Base-by-base conservation (phyloP, 2,329 filamentous ascomycete species). In the Waltergamsia citrina region DNA sequence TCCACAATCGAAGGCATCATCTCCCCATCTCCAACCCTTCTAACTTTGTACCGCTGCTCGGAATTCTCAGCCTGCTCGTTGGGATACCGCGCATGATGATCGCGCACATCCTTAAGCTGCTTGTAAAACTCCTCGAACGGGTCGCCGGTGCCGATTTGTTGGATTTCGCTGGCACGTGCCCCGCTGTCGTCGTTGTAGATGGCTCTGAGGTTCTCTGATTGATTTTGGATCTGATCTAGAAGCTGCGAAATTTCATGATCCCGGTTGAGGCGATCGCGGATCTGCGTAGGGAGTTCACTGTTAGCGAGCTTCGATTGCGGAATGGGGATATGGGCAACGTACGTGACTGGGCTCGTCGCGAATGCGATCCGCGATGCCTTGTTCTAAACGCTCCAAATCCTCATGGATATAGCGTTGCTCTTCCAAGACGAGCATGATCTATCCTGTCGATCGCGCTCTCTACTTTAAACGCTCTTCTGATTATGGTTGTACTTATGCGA, bases 1-100 rank as follows among this genome's bases (percentile, higher is more conserved):
- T 96, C 90, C 31, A 95, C 80, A 34, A 88, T 76, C 28, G 74
- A 76, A 4, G 72, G 68, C 36, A 74, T 57, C 2, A 69, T 63
- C 30, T 81, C 75, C 43, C 81, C 79, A 28, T 78, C 77, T 10
- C 69, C 71, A 27, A 70, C 64, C 38, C 71, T 74, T 51, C 78
- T 71, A 29, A 62, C 71, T 56, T 87, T 86, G 65, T 98, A 98
- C 23, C 88, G 84, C 45, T 81, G 77, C 62, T 98, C 93, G 11
- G 94, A 77, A 48, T 96, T 95, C 58, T 98, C 92, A 31, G 94
- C 85, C 20, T 85, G 86, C 54, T 95, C 86, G 59, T 94, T 93
- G 2, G 90, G 90, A 51, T 98, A 95, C 47, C 82, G 78, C 38
- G 81, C 75, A 57, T 98, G 88, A 53, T 94, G 93, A 31, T 84